Evolutionary conservation across 2,329 filamentous ascomycete species (phyloP).

Genomic region (Pyricularia grisea): DNA sequence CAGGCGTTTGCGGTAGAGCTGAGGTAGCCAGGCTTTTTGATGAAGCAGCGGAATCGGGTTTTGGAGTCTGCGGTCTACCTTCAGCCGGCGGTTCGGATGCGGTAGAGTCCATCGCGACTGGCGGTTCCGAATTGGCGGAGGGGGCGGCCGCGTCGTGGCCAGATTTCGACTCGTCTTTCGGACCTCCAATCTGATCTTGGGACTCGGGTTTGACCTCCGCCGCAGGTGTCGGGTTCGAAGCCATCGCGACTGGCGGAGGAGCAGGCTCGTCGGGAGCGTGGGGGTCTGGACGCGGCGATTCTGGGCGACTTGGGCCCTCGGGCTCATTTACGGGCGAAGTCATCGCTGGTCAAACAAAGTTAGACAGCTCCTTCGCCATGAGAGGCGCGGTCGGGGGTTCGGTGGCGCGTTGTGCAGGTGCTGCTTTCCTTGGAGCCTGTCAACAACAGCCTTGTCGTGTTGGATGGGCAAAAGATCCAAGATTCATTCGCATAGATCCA

Average conservation of each 20-base stretch:
- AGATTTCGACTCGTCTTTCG: not conserved
- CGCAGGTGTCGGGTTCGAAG: conserved; percentile 11
- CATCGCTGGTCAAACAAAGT: conserved; percentile 40
- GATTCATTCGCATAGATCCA: not conserved
- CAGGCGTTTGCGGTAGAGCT: not conserved
- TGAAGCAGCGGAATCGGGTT: not conserved
- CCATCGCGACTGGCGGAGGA: not conserved
- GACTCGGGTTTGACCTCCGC: conserved; percentile 7
- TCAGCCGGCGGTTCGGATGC: not conserved
- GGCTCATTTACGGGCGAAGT: conserved; percentile 46
- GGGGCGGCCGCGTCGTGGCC: not conserved
- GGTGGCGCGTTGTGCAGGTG: not conserved
- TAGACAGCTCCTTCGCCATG: conserved; percentile 47
- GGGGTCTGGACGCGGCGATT: not conserved
- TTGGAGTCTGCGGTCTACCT: not conserved
- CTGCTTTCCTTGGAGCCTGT: not conserved
- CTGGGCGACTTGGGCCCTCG: conserved; percentile 11
- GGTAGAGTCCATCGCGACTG: not conserved
- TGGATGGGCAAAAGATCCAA: not conserved
- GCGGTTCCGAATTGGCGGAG: not conserved
- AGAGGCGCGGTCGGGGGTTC: not conserved
- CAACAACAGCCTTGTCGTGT: not conserved
- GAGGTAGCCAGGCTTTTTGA: not conserved
- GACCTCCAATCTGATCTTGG: not conserved
- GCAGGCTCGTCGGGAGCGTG: not conserved